Conservation (phyloP, 345 rosid species). For the Mercurialis annua region DNA sequence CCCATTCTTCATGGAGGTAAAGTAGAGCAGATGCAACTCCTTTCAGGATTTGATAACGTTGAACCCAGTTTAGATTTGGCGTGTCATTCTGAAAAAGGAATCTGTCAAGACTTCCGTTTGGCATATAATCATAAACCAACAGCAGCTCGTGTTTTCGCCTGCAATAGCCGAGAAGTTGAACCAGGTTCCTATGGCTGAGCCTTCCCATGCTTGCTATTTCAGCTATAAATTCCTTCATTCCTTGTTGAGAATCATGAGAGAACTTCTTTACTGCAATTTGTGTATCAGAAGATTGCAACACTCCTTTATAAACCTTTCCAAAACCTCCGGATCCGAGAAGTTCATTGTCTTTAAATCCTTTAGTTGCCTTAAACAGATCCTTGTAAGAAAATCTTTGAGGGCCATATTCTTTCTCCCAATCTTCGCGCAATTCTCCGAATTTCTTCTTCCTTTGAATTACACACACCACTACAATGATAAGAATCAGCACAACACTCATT, state of each 20-base stretch:
- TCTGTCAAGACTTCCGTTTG: constrained; percentile 25
- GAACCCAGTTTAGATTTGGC: constrained; percentile 5
- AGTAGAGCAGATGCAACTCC: constrained; percentile 15
- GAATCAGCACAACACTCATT: no score
- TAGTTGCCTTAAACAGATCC: constrained; percentile 14
- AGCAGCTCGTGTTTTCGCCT: constrained; percentile 14
- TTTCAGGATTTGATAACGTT: constrained; percentile 13
- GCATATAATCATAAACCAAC: constrained; percentile 24
- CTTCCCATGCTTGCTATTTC: constrained; percentile 23
- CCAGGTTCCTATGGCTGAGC: constrained; percentile 21
- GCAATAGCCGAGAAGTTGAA: constrained; percentile 21
- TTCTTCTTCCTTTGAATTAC: no score
- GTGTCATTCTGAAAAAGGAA: constrained; percentile 1
- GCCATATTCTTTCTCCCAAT: constrained; percentile 20
- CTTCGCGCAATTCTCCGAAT: constrained; percentile 14
- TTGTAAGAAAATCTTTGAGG: constrained; percentile 22
- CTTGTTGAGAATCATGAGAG: constrained; percentile 13
- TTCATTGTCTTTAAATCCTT: constrained; percentile 16
- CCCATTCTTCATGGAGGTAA: constrained; percentile 27
- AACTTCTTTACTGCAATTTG: constrained; percentile 18
- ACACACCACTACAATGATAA: no score
- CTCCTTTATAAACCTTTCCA: constrained; percentile 25
- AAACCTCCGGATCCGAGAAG: constrained; percentile 20
- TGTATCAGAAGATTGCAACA: constrained; percentile 1
- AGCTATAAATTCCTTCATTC: constrained; percentile 20